phyloP scores from a whole-genome alignment of 306 rosid species.

The Geum urbanum region DNA sequence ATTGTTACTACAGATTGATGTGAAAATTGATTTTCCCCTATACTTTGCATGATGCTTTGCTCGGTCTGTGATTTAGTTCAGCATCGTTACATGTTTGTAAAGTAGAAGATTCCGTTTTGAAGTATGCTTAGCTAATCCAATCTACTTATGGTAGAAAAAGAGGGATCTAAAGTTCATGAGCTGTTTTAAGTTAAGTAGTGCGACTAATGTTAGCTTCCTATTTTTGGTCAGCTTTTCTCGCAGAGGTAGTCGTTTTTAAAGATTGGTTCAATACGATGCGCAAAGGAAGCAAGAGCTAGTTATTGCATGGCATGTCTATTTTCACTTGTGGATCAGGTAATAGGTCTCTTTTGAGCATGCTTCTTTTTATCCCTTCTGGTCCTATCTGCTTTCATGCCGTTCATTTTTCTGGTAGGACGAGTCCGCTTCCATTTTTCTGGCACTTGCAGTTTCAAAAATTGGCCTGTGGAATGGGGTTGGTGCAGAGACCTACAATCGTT shows the following conservation, averaged over 20 bases:
- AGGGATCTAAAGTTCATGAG: neutral
- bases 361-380: neutral
- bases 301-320: constrained; percentile 79
- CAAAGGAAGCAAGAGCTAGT: constrained; percentile 55
- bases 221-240: constrained; percentile 55
- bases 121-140: neutral
- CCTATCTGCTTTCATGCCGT: neutral
- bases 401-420: constrained; percentile 13
- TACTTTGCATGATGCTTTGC: neutral
- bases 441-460: constrained; percentile 67
- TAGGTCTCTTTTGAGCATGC: constrained; percentile 19
- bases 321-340: constrained; percentile 95
- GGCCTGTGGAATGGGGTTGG: constrained; percentile 99
- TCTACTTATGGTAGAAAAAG: neutral
- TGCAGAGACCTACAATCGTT: constrained; percentile 91
- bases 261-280: constrained; percentile 42
- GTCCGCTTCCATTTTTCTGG: constrained; percentile 22
- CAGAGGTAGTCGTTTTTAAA: constrained; percentile 49
- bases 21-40: neutral
- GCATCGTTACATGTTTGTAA: neutral
- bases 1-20: neutral
- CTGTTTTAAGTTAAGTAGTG: neutral
- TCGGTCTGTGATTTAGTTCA: neutral
- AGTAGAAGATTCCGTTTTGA: neutral
- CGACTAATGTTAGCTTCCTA: constrained; percentile 21